Conservation (phyloP, 1,284 basidiomycete genomes). For the Trametes sp. region DNA sequence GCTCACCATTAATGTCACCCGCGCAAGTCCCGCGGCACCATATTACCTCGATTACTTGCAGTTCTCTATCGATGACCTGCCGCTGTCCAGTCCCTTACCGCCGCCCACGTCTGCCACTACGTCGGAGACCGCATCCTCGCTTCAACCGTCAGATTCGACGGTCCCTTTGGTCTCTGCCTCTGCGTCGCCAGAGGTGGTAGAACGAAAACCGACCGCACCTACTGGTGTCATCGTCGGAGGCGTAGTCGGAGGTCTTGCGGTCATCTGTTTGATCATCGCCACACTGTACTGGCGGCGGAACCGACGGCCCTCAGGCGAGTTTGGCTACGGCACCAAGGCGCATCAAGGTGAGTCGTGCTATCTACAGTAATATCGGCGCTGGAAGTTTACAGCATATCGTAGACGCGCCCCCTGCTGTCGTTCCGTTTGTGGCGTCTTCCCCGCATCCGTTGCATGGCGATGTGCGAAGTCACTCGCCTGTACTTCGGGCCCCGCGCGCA, state of each 20-base stretch:
- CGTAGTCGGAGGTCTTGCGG: constrained; percentile 5
- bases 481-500: background rate
- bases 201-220: constrained; percentile 1
- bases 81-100: background rate
- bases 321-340: constrained; percentile 5
- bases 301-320: background rate
- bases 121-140: background rate
- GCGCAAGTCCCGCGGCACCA: constrained; percentile 1
- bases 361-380: too few species aligned
- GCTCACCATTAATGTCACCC: constrained; percentile 7
- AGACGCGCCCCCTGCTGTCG: background rate
- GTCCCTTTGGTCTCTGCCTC: background rate
- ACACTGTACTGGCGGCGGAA: constrained; percentile 7
- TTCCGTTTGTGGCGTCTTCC: background rate
- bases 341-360: background rate
- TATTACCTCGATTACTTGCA: constrained; percentile 14
- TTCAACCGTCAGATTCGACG: background rate
- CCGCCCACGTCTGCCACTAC: background rate
- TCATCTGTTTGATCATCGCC: constrained; percentile 5
- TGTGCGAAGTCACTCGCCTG: background rate
- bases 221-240: constrained; percentile 10
- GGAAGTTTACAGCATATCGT: background rate
- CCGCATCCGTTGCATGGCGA: background rate
- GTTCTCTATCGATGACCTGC: background rate
- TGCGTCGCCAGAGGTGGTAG: background rate